Conservation (phyloP, 2,329 filamentous ascomycete genomes). For the Mycosphaerelloides madeirae region DNA sequence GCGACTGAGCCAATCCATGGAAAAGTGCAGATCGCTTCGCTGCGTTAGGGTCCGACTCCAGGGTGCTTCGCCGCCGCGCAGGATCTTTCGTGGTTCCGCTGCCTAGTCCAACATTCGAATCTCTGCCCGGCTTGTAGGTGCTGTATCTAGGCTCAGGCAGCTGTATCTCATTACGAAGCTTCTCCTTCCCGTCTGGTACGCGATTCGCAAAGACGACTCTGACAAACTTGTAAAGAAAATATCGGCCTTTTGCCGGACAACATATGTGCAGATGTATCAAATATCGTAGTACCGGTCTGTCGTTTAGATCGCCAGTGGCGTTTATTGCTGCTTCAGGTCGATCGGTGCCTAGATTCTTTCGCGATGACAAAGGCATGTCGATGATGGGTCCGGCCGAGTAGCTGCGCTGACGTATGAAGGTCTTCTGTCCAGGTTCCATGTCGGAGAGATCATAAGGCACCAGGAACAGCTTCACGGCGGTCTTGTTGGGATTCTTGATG, state of each 20-base stretch:
- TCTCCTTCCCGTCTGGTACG: conserved; percentile 92
- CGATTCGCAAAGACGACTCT: conserved; percentile 95
- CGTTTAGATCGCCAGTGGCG: conserved; percentile 48
- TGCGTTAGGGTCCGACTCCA: conserved; percentile 9
- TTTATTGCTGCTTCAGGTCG: conserved; percentile 50
- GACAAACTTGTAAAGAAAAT: conserved; percentile 85
- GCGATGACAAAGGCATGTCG: conserved; percentile 56
- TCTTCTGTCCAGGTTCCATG: conserved; percentile 93
- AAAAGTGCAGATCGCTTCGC: conserved; percentile 5
- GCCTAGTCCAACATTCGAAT: conserved; percentile 30
- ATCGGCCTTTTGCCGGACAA: conserved; percentile 74
- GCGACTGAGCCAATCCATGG: conserved; percentile 19
- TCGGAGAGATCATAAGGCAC: conserved; percentile 87
- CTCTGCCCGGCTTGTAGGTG: conserved; percentile 65
- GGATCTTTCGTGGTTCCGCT: conserved; percentile 10
- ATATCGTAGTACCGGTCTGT: conserved; percentile 75
- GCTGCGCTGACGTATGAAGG: conserved; percentile 88
- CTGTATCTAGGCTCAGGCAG: conserved; percentile 82
- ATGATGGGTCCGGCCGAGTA: conserved; percentile 85
- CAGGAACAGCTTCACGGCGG: conserved; percentile 91
- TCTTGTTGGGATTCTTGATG: conserved; percentile 97
- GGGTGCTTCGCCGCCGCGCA: conserved; percentile 14
- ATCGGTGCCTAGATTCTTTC: conserved; percentile 49
- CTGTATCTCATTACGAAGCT: conserved; percentile 82
- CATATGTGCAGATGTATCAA: conserved; percentile 92